Percentiles rank a stretch among this genome's conserved stretches.
Conservation (phyloP, 108 stramenopile genomes). For the Conticribra weissflogii region DNA sequence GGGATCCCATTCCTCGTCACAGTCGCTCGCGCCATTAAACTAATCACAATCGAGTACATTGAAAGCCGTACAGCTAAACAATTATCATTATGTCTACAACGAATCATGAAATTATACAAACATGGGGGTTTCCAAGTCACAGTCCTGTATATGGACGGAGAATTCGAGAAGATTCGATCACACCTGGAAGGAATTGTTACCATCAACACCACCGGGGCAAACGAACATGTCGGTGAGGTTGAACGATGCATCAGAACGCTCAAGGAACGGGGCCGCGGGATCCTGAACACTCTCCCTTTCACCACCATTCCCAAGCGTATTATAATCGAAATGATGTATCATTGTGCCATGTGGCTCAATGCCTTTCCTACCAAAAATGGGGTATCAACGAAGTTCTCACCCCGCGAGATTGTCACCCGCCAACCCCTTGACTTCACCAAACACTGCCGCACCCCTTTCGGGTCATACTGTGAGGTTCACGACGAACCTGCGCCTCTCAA, state of each 20-base stretch:
- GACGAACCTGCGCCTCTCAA: conserved; percentile 1
- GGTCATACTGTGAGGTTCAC: neutral
- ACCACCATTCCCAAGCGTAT: neutral
- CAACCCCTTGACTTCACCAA: neutral
- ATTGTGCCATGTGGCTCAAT: conserved; percentile 22
- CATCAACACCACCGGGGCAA: conserved; percentile 28
- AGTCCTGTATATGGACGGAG: conserved; percentile 12
- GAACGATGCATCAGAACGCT: conserved; percentile 14
- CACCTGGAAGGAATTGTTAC: neutral
- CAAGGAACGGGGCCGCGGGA: conserved; percentile 12
- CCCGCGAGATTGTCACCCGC: neutral
- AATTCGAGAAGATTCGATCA: conserved; percentile 12
- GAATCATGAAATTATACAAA: neutral
- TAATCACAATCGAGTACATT: neutral
- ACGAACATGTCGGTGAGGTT: conserved; percentile 21
- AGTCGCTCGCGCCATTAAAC: neutral
- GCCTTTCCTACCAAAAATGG: conserved; percentile 32
- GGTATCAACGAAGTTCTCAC: conserved; percentile 1
- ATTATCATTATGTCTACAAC: neutral
- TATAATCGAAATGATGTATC: conserved; percentile 19
- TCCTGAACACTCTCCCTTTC: conserved; percentile 13
- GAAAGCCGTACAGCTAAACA: conserved; percentile 1
- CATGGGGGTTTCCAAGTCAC: conserved; percentile 18
- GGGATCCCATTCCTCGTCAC: conserved; percentile 8
- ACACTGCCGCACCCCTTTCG: neutral